A percentile compares a stretch with the other conserved stretches of the same genome.
These are phyloP conservation scores for Phytophthora fragariae DNA, from an alignment of 352 stramenopile species.

Conservation along the genomic window DNA sequence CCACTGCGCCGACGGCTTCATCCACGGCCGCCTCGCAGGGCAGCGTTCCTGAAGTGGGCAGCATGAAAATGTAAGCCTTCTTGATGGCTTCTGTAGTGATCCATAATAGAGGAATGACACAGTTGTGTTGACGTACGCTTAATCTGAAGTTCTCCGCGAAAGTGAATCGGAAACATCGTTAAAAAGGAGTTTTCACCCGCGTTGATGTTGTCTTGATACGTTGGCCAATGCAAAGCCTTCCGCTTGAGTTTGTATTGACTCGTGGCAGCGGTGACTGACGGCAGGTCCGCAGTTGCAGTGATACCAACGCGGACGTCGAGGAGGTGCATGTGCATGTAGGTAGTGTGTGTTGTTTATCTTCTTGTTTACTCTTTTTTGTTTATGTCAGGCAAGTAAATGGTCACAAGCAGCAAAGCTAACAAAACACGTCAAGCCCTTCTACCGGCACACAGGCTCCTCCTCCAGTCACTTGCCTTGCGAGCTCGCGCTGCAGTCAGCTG, in stretches of 20 bases:
- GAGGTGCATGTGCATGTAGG: too few species aligned
- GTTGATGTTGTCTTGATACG: too few species aligned
- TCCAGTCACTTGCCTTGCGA: constrained; percentile 16
- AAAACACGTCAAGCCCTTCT: constrained; percentile 38
- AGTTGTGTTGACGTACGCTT: neutral
- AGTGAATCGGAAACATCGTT: too few species aligned
- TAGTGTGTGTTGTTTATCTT: neutral
- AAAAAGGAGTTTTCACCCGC: too few species aligned
- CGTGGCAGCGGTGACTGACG: neutral
- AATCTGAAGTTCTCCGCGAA: too few species aligned
- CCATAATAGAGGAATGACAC: neutral
- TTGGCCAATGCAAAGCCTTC: too few species aligned
- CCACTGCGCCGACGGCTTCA: neutral
- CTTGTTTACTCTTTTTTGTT: constrained; percentile 24
- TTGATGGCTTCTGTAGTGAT: neutral
- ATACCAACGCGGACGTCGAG: too few species aligned
- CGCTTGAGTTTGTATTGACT: neutral
- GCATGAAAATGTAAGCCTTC: neutral
- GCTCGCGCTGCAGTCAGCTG: neutral
- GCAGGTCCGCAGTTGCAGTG: too few species aligned
- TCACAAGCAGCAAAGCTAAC: constrained; percentile 37
- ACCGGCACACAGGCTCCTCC: constrained; percentile 21
- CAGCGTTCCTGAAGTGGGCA: neutral
- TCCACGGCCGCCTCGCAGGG: neutral
- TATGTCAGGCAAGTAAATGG: constrained; percentile 26